Evolutionary conservation across 176 grass and related monocot species (phyloP).

Genomic region (Lolium multiflorum): DNA sequence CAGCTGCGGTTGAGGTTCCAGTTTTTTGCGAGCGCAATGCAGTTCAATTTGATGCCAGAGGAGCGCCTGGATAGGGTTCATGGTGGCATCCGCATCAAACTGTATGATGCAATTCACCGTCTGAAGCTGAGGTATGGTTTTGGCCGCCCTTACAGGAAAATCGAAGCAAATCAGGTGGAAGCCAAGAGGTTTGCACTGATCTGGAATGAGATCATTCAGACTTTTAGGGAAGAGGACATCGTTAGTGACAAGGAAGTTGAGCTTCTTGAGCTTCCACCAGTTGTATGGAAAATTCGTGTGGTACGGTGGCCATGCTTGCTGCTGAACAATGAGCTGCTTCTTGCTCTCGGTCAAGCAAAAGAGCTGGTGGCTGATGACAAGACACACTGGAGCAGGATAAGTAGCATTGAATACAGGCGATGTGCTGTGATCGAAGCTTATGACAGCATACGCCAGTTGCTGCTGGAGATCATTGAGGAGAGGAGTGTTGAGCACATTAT

Average conservation of each 20-base stretch:
- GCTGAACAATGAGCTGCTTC: conserved; percentile 85
- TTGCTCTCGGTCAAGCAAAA: conserved; percentile 84
- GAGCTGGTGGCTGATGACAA: conserved; percentile 71
- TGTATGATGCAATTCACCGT: conserved; percentile 76
- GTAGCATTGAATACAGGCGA: conserved; percentile 79
- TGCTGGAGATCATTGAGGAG: conserved; percentile 69
- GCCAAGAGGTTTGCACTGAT: conserved; percentile 91
- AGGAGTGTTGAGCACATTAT: conserved; percentile 68
- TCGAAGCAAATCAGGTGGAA: conserved; percentile 77
- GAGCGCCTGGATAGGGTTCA: conserved; percentile 53
- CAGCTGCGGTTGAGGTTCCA: conserved; percentile 96
- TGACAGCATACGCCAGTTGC: conserved; percentile 72
- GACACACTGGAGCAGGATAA: conserved; percentile 71
- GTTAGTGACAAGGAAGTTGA: conserved; percentile 88
- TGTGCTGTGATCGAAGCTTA: conserved; percentile 92
- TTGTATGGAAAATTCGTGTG: conserved; percentile 80
- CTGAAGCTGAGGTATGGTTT: conserved; percentile 91
- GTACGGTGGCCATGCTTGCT: conserved; percentile 94
- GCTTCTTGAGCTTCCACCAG: conserved; percentile 87
- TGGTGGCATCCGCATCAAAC: conserved; percentile 60
- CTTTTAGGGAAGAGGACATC: conserved; percentile 96
- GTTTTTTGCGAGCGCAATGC: conserved; percentile 97
- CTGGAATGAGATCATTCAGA: conserved; percentile 94
- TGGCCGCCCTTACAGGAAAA: conserved; percentile 87
- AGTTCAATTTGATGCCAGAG: conserved; percentile 96